Evolutionary conservation across 176 grass and related monocot species (phyloP), one percentile per base, ranked within the genome.

Genomic region (Phoenix roebelenii): DNA sequence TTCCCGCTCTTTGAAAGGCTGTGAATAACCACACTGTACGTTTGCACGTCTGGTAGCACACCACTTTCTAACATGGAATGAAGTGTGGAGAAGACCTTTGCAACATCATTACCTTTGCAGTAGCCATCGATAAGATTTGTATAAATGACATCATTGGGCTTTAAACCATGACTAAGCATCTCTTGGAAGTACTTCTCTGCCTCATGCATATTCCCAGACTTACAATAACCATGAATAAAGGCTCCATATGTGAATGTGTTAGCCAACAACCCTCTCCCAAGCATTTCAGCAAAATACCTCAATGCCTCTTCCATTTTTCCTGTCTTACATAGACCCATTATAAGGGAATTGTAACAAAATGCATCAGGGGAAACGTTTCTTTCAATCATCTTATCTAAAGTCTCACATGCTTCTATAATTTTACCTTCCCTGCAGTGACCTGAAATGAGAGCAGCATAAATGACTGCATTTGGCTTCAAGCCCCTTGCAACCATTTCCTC

Each of bases 281-380:
- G 74, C 75, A 94, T 87, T 74, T 85, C 64, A 18, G 22, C 52
- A 22, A 62, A 79, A 77, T 87, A 94, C 17, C 50, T 68, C n/a
- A 53, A 67, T 10, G 80, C 84, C 77, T 81, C 75, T 55, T 84
- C 68, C 75, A 94, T 81, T 48, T 80, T 73, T 70, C 89, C 74
- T 35, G 56, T 72, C 54, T 77, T 84, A 52, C 70, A 87, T 72
- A 94, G 50, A 49, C 89, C 89, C 60, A 67, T 61, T 59, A 94
- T 81, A 32, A 94, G 69, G 49, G 69, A 73, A 88, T 94, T 88
- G 68, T 88, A 87, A 68, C 83, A 87, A 65, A 75, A 71, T 79
- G 85, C 64, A 69, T 92, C 83, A 57, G 88, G 88, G 10, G 35
- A 23, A 72, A 92, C 32, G 58, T 80, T 77, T 24, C 5, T 54